Evolutionary conservation across 2,329 filamentous ascomycete genomes (phyloP).

Genomic region (Podosphaera aphanis): DNA sequence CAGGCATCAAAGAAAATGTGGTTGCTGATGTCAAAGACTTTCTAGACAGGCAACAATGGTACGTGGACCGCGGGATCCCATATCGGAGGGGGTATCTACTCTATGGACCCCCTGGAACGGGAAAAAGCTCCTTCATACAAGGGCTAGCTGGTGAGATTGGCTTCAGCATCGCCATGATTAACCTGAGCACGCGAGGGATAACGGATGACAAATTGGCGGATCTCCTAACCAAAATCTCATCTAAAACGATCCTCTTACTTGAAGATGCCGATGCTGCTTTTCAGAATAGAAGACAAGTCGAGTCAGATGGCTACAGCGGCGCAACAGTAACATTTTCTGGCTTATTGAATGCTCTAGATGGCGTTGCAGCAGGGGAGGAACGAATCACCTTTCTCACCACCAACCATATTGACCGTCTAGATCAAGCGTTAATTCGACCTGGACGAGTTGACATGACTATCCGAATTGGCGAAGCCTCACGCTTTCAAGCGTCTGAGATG

Average conservation of each 20-base stretch:
- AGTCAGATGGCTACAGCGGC: conserved; percentile 12
- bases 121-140: conserved; percentile 86
- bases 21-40: conserved; percentile 28
- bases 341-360: conserved; percentile 64
- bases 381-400: conserved; percentile 87
- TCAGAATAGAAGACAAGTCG: conserved; percentile 35
- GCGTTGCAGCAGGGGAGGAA: conserved; percentile 85
- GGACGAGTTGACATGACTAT: conserved; percentile 87
- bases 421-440: conserved; percentile 71
- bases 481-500: conserved; percentile 62
- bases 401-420: conserved; percentile 69
- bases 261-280: conserved; percentile 31
- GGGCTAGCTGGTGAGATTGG: conserved; percentile 53
- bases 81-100: conserved; percentile 60
- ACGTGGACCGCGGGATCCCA: conserved; percentile 51
- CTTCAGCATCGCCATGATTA: conserved; percentile 28
- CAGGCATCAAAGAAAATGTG: conserved; percentile 39
- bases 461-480: conserved; percentile 66
- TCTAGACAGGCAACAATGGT: conserved; percentile 59
- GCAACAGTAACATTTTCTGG: conserved; percentile 57
- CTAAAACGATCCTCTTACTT: conserved; percentile 29
- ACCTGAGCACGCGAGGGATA: conserved; percentile 21
- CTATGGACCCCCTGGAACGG: conserved; percentile 51
- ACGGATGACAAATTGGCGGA: conserved; percentile 35
- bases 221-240: conserved; percentile 27